phyloP scores from a whole-genome alignment of 352 stramenopile species.

The Globisporangium nodosum region DNA sequence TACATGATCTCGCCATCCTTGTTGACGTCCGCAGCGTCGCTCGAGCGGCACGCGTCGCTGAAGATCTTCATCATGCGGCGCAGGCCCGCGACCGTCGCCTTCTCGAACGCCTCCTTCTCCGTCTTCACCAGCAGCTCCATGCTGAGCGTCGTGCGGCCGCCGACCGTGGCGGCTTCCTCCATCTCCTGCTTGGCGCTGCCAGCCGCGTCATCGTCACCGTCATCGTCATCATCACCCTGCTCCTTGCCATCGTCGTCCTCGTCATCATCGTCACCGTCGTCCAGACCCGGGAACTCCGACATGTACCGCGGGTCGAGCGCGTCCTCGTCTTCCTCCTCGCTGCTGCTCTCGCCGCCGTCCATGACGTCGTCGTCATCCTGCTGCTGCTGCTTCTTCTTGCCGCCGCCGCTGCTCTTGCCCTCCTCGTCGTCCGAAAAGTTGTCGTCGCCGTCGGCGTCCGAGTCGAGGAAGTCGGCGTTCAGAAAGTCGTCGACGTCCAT shows the following conservation, averaged over 20 bases:
- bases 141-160: constrained; percentile 65
- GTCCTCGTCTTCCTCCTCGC: constrained; percentile 80
- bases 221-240: constrained; percentile 5
- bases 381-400: constrained; percentile 1
- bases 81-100: constrained; percentile 83
- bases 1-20: constrained; percentile 82
- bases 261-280: constrained; percentile 27
- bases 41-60: constrained; percentile 91
- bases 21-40: constrained; percentile 71
- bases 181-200: constrained; percentile 12
- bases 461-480: constrained; percentile 78
- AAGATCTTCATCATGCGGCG: constrained; percentile 93
- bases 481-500: constrained; percentile 88
- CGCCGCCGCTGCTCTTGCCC: constrained; percentile 17
- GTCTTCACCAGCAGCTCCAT: constrained; percentile 69
- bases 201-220: constrained; percentile 5
- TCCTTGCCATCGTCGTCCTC: constrained; percentile 25
- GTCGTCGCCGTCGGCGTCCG: constrained; percentile 28
- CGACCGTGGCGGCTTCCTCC: constrained; percentile 17
- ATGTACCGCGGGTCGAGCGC: constrained; percentile 78
- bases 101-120: constrained; percentile 88
- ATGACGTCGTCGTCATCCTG: constrained; percentile 39
- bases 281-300: constrained; percentile 27
- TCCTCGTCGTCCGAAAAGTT: constrained; percentile 18
- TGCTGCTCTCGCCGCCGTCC: constrained; percentile 51